These are phyloP conservation scores for Cryphonectria carpinicola DNA, from an alignment of 2,329 filamentous ascomycete species.

Conservation along the genomic window DNA sequence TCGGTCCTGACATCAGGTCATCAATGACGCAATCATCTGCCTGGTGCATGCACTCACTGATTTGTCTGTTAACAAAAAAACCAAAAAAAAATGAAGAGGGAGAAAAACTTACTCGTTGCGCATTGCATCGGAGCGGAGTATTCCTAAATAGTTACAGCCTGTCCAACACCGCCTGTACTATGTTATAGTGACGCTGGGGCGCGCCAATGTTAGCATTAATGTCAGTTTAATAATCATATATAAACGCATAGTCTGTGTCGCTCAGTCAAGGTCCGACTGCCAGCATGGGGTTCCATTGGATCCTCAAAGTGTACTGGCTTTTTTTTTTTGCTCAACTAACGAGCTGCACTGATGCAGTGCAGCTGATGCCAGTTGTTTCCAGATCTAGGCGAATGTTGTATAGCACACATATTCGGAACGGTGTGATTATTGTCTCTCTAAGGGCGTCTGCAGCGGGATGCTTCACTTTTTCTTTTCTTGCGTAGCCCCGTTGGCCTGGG, in stretches of 20 bases:
- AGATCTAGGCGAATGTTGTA: neutral
- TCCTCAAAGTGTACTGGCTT: neutral
- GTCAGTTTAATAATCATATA: neutral
- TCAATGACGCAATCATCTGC: neutral
- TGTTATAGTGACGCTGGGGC: neutral
- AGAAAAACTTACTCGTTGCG: neutral
- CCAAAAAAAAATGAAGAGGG: no score
- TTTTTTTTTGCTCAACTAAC: no score
- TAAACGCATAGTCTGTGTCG: neutral
- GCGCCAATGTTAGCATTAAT: neutral
- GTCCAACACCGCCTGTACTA: neutral
- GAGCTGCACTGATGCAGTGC: neutral
- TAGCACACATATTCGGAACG: no score
- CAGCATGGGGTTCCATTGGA: neutral
- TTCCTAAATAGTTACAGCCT: neutral
- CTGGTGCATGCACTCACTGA: no score
- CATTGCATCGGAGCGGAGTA: neutral
- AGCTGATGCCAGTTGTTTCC: neutral
- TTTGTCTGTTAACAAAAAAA: no score
- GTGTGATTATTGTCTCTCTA: neutral
- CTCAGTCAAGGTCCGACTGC: neutral
- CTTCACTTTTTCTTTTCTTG: neutral
- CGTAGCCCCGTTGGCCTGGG: no score
- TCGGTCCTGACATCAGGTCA: neutral
- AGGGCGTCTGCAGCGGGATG: neutral